Base-by-base conservation (phyloP, 768 basidiomycete species). In the button mushroom (Agaricus bisporus) region DNA sequence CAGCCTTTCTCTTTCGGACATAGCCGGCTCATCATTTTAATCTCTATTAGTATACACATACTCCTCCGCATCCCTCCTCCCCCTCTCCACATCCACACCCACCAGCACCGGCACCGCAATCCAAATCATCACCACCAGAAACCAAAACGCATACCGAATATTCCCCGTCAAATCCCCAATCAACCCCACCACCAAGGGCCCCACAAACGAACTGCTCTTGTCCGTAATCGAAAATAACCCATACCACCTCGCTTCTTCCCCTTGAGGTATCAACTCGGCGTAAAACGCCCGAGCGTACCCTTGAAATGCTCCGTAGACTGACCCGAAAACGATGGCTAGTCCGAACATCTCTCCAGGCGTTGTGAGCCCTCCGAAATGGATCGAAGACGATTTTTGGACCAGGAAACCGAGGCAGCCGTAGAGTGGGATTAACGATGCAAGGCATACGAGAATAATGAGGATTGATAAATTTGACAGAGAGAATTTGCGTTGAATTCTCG, bases 171-270 rank as follows among this genome's bases (percentile, higher is more conserved):
- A 66, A 64, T 95, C 93, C 0, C 94, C 85, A 38, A 98, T 88
- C 36, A 94, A 59, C 0, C 92, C 94, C 1, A 98, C 94, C 25
- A 92, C 70, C 5, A 94, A 73, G 2, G 95, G 95, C 0, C 95
- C 95, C 3, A 98, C 69, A 71, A 98, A 98, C 6, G 91, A 92
- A 61, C 70, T 3, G 60, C 83, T 88, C 75, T 93, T 91, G 70
- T 92, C 90, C 0, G 93, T 95, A 60, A 98, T 93, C 14, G 88
- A 87, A 68, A 88, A 97, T 32, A 98, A 69, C 2, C 83, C 87
- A 58, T 86, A 91, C 88, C 91, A 98, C 51, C 91, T 73, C 2
- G 93, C 93, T 68, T 94, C 91, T 67, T 97, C 91, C 0, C 88
- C 85, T 1, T 80, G 80, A 0, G 95, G 95, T 2, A 98, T 77